Evolutionary conservation across 257 asterid genomes (phyloP).

Genomic region (Cynanchum wilfordii): DNA sequence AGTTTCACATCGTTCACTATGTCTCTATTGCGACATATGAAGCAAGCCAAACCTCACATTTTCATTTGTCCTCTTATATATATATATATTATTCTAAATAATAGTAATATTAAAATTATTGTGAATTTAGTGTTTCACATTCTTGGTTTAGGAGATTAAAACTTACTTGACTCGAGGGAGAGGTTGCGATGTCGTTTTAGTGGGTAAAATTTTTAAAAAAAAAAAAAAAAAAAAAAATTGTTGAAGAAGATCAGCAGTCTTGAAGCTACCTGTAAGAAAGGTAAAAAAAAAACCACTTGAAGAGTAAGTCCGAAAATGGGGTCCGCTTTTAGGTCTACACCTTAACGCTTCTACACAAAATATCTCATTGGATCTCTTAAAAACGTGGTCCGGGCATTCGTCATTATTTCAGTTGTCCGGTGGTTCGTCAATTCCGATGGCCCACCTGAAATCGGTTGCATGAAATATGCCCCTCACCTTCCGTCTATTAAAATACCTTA

Average conservation of each 20-base stretch:
- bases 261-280: not conserved
- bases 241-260: slow-evolving; percentile 8
- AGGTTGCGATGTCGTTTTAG: slow-evolving; percentile 9
- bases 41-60: no score
- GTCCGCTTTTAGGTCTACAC: not conserved
- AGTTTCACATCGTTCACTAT: no score
- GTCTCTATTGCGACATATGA: no score
- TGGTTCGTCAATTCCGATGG: slow-evolving; percentile 7
- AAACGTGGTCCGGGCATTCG: not conserved
- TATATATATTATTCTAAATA: no score
- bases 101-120: no score
- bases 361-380: no score
- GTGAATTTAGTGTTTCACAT: no score
- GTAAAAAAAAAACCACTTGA: no score
- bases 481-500: not conserved
- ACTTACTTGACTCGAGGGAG: no score
- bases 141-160: no score
- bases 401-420: not conserved
- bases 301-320: not conserved
- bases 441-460: slow-evolving; percentile 9
- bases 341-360: not conserved
- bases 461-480: not conserved
- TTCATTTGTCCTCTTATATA: no score
- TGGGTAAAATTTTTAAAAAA: not conserved
- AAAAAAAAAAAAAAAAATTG: not conserved